Evolutionary conservation across 768 basidiomycete genomes (phyloP), one percentile per base, ranked within the genome.

Genomic region (Myochromella boudieri): DNA sequence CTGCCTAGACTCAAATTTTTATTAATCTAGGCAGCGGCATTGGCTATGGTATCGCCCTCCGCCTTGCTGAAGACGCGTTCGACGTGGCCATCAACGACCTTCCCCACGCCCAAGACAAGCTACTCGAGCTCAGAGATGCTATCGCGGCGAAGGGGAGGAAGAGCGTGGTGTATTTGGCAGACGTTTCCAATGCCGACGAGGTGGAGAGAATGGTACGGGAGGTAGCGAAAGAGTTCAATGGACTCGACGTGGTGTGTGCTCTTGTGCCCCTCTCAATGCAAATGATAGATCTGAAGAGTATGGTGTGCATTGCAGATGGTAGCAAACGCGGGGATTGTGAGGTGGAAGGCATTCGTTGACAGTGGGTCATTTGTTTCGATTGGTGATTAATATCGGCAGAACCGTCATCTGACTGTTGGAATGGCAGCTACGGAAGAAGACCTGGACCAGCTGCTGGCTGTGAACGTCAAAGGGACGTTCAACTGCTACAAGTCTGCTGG

Each of bases 401-500:
- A 6, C 9, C 14, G 29, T 34, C 14, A 4, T 21, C 3, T 27
- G 29, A 18, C 15, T 34, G 3, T 22, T 28, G n/a, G 8, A 17
- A n/a, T 18, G 28, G 4, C 39, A 70, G 77, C 67, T 3, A 56
- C 59, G 3, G 37, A 65, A 1, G 62, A 70, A 7, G 61, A 69
- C 0, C 75, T 66, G 69, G 70, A 82, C 56, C 62, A 56, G 56
- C 31, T 65, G 6, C 64, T 76, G 49, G 65, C 70, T 4, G 65
- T 84, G 54, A 85, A 86, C 54, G 68, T 74, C 49, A 73, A 77
- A 43, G 82, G 82, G 28, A 64, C 72, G 2, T 83, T 79, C 65
- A 70, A 80, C 49, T 84, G 80, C 58, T 85, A 84, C 36, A 80
- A 84, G 43, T 70, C 83, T 48, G 85, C 82, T 1, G 82, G 79